These are phyloP conservation scores for Mycena venus DNA, from an alignment of 768 basidiomycete species.

Conservation along the genomic window DNA sequence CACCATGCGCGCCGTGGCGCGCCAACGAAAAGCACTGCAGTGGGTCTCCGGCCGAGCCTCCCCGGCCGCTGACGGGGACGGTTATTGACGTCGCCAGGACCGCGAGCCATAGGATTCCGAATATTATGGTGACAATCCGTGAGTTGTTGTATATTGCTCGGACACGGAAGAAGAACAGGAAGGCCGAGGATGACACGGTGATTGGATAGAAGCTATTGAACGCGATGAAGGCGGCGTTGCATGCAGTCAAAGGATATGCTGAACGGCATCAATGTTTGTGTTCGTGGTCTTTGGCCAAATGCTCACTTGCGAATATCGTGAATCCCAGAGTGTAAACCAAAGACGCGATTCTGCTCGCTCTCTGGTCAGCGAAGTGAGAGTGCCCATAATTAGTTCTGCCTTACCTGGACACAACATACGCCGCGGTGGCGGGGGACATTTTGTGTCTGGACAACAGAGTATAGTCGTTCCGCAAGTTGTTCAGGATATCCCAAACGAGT, in stretches of 20 bases:
- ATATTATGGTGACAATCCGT: conserved; percentile 36
- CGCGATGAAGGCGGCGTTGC: not conserved
- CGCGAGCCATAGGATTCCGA: conserved; percentile 32
- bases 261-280: not conserved
- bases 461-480: conserved; percentile 12
- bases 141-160: conserved; percentile 41
- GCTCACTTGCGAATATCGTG: conserved; percentile 39
- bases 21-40: conserved; percentile 40
- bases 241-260: conserved; percentile 22
- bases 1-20: conserved; percentile 28
- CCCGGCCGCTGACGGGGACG: conserved; percentile 40
- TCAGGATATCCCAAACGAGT: conserved; percentile 11
- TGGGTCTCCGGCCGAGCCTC: conserved; percentile 37
- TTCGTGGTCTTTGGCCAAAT: not conserved
- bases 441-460: conserved; percentile 6
- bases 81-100: conserved; percentile 32
- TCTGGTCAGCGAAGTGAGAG: conserved; percentile 1
- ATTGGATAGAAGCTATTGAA: conserved; percentile 37
- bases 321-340: conserved; percentile 14
- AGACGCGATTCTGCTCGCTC: conserved; percentile 7
- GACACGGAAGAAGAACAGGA: conserved; percentile 47
- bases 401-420: conserved; percentile 37
- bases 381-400: not conserved
- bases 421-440: conserved; percentile 33
- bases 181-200: conserved; percentile 35